These are phyloP conservation scores for Lanzia echinophila DNA, from an alignment of 2,329 filamentous ascomycete genomes.

Conservation along the genomic window DNA sequence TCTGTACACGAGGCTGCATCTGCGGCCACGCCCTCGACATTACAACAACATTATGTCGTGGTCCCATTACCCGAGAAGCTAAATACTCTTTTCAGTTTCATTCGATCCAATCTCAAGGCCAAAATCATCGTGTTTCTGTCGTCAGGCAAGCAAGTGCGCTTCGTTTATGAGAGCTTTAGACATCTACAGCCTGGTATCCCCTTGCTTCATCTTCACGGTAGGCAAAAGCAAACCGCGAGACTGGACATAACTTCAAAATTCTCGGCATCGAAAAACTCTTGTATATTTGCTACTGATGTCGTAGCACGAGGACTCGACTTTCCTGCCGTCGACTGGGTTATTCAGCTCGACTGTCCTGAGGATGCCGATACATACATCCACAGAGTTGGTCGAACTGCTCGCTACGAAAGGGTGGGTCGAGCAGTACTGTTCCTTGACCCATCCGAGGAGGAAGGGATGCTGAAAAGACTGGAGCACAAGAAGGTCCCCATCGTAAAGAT, in stretches of 20 bases:
- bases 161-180: constrained; percentile 88
- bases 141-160: constrained; percentile 92
- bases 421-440: constrained; percentile 90
- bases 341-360: constrained; percentile 96
- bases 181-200: constrained; percentile 92
- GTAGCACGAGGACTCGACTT: constrained; percentile 93
- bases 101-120: constrained; percentile 81
- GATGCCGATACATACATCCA: constrained; percentile 98
- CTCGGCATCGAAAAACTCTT: constrained; percentile 71
- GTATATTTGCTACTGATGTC: constrained; percentile 92
- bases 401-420: constrained; percentile 79
- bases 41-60: constrained; percentile 88
- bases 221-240: constrained; percentile 85
- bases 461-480: constrained; percentile 76
- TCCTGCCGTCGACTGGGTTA: constrained; percentile 94
- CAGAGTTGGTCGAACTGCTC: constrained; percentile 87
- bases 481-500: constrained; percentile 85
- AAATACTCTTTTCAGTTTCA: constrained; percentile 87
- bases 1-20: constrained; percentile 81
- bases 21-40: constrained; percentile 70
- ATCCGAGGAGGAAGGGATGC: constrained; percentile 86
- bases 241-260: constrained; percentile 84
- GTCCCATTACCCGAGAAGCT: constrained; percentile 84
- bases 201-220: constrained; percentile 84
- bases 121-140: constrained; percentile 96